Conservation (phyloP, 768 basidiomycete species). For the Termitomyces sp. region DNA sequence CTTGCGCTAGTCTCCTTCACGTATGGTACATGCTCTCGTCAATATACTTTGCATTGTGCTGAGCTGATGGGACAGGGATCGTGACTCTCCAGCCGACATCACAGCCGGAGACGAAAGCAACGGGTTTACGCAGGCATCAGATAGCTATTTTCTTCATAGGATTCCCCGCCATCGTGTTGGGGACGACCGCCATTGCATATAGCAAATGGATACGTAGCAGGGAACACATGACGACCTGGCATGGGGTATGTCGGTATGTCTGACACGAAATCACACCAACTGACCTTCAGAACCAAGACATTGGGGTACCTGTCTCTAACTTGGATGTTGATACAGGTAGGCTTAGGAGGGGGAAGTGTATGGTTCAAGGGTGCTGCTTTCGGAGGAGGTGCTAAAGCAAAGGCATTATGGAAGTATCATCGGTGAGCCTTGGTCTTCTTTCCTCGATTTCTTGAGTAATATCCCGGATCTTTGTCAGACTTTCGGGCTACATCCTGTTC, state of each 20-base stretch:
- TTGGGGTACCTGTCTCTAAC: slow-evolving; percentile 57
- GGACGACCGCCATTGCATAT: slow-evolving; percentile 53
- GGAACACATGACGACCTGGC: slow-evolving; percentile 68
- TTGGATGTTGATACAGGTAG: slow-evolving; percentile 58
- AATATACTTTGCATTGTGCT: neutral
- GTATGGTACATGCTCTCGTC: slow-evolving; percentile 41
- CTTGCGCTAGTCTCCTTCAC: slow-evolving; percentile 50
- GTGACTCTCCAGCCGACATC: slow-evolving; percentile 73
- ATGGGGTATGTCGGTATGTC: slow-evolving; percentile 46
- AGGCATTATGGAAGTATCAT: slow-evolving; percentile 80
- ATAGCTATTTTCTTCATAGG: slow-evolving; percentile 48
- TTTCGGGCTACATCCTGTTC: slow-evolving; percentile 72
- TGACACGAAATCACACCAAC: neutral
- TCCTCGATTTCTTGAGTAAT: neutral
- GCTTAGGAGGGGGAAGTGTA: slow-evolving; percentile 68
- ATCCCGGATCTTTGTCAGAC: slow-evolving; percentile 25
- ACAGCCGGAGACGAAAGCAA: slow-evolving; percentile 56
- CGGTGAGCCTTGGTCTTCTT: slow-evolving; percentile 32
- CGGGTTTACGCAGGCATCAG: slow-evolving; percentile 69
- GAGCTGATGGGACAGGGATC: slow-evolving; percentile 40
- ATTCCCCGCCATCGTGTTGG: slow-evolving; percentile 51
- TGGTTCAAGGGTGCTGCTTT: slow-evolving; percentile 69
- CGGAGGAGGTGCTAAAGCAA: slow-evolving; percentile 68
- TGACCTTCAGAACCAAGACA: slow-evolving; percentile 28
- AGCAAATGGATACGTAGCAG: slow-evolving; percentile 50